Evolutionary conservation across 805 yeast species (phyloP).

Genomic region (Metschnikowia orientalis): DNA sequence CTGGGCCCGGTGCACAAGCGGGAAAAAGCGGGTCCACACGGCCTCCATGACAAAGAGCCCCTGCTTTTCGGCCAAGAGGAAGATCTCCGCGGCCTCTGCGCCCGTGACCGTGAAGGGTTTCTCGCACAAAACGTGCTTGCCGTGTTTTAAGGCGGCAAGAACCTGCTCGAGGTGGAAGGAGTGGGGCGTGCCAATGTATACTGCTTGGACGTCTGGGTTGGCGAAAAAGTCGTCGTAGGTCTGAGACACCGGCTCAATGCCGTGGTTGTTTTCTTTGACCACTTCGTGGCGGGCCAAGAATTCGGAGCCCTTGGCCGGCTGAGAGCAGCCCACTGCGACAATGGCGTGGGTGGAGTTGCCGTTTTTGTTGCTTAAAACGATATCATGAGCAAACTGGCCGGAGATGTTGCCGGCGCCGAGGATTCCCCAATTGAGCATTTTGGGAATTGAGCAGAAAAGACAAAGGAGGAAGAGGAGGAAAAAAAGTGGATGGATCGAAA

Average conservation of each 20-base stretch:
- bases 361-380: conserved; percentile 22
- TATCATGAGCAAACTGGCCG: conserved; percentile 40
- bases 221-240: conserved; percentile 42
- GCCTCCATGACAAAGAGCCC: conserved; percentile 54
- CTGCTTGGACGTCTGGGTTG: conserved; percentile 43
- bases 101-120: conserved; percentile 51
- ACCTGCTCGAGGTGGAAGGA: conserved; percentile 46
- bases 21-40: conserved; percentile 55
- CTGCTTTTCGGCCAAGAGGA: conserved; percentile 40
- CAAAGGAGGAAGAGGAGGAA: no score
- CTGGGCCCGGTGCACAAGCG: conserved; percentile 35
- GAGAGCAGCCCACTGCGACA: conserved; percentile 38
- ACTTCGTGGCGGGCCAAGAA: conserved; percentile 25
- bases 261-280: conserved; percentile 21
- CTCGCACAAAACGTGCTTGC: conserved; percentile 51
- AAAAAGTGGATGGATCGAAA: no score
- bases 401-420: conserved; percentile 49
- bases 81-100: conserved; percentile 39
- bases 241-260: conserved; percentile 22
- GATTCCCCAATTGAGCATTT: conserved; percentile 42
- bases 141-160: conserved; percentile 38
- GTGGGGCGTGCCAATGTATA: conserved; percentile 56
- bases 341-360: conserved; percentile 29
- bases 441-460: no score
- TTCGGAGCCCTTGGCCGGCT: conserved; percentile 29